These are phyloP conservation scores for Solanum bulbocastanum DNA, from an alignment of 257 asterid genomes.

Conservation along the genomic window DNA sequence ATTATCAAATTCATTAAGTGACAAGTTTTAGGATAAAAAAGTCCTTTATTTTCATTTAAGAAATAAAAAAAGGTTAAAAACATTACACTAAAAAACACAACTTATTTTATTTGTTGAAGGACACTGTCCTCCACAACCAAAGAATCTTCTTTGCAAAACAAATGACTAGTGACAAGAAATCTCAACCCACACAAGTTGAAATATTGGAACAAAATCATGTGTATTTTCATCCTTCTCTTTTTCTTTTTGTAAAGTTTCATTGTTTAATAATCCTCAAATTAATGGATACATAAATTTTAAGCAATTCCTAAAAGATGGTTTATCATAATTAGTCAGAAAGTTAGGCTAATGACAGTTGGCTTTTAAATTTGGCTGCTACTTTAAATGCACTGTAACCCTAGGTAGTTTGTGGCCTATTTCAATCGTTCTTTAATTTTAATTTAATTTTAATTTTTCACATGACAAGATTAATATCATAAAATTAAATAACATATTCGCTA, in stretches of 20 bases:
- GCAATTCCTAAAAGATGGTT: neutral
- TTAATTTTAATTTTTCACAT: too few species aligned
- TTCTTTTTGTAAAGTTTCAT: neutral
- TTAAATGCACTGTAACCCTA: neutral
- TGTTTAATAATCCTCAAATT: neutral
- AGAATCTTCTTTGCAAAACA: neutral
- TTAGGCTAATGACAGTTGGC: neutral
- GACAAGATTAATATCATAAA: too few species aligned
- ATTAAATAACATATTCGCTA: fast-evolving
- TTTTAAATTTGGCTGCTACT: neutral
- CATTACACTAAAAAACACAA: too few species aligned
- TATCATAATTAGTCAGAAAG: neutral
- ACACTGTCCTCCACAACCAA: neutral
- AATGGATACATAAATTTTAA: neutral
- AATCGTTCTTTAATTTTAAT: too few species aligned
- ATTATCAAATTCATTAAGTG: too few species aligned
- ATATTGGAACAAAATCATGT: neutral
- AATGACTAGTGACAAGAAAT: neutral
- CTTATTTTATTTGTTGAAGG: neutral
- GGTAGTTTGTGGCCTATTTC: neutral
- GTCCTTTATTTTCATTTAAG: too few species aligned
- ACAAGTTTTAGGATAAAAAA: too few species aligned
- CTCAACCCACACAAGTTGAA: neutral
- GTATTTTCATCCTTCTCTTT: neutral
- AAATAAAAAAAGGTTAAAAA: too few species aligned